Evolutionary conservation across 2,329 filamentous ascomycete genomes (phyloP), one percentile per base, ranked within the genome.

Genomic region (Sarocladium brachiariae): DNA sequence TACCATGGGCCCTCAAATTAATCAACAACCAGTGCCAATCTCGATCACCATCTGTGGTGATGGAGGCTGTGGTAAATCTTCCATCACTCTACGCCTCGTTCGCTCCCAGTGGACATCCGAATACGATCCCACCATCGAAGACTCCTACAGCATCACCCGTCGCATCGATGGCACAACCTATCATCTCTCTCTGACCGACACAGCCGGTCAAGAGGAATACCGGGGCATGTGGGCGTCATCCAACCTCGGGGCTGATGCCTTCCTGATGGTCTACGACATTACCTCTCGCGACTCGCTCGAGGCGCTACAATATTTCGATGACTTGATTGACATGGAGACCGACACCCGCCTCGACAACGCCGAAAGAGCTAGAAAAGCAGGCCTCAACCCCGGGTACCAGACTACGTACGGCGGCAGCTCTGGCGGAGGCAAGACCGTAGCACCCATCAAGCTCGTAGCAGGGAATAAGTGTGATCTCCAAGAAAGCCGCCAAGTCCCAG

Each of bases 201-300:
- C 88, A 1, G 88, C 88, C 23, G 88, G 88, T n/a, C 88, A 93
- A 66, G 88, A 93, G 70, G 88, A 93, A 70, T 93, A 93, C 71
- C 84, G 88, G 57, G 84, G 86, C 59, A 87, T 93, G 74, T 93
- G 88, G 88, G 87, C 86, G 1, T 77, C 82, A 30, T 84, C 83
- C 21, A 92, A 91, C 65, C 79, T 92, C 14, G 78, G 81, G 63
- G 85, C 86, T 54, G 88, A 93, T 64, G 88, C 87, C 55, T 93
- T 92, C 70, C 76, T 93, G 19, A 78, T 93, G 59, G 88, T 93
- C 58, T 93, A 93, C 77, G 88, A 93, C 70, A 92, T 93, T 68
- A 93, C 88, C 1, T 80, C 79, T 38, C 65, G 69, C 52, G 75
- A 80, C 61, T 86, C 82, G 37, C 78, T 93, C 56, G 77, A 86